Base-by-base conservation (phyloP, 169 alveolate species). In the Plasmodium billcollinsi region DNA sequence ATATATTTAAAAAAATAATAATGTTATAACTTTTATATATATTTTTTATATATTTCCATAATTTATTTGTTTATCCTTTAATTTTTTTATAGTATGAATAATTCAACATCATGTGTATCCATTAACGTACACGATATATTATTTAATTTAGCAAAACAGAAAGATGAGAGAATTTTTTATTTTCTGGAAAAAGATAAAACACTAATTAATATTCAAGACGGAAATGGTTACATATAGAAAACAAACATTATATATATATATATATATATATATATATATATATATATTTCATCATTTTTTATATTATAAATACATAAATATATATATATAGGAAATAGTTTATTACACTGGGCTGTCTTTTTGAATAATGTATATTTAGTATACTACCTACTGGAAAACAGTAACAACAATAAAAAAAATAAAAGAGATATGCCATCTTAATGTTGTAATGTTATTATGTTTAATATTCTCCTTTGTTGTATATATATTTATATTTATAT, bases 301-400 rank as follows among this genome's bases (percentile, higher is more conserved):
- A 9, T 24, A 11, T 59, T 24, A 24, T 24, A 24, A 24, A 14
- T 15, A 52, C 1, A 59, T 49, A 3, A 29, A 20, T 71, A 26
- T 70, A 9, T 24, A 24, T 72, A 54, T 15, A n/a, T 49, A 80
- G 90, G 90, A 26, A 80, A 80, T 15, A 80, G 70, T 29, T 61
- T 80, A 26, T 72, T 80, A 24, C 90, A 80, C 59, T 80, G 90
- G 90, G 75, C 90, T 2, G 90, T 80, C 26, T 80, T 80, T 39
- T 33, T 80, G 56, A 80, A 67, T 49, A 72, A 67, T 49, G 29
- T 61, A 3, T 80, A 80, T 49, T 47, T 80, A 49, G 69, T 54
- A 26, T 80, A 71, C 59, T 80, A 80, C 56, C 39, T 80, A 71
- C 33, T 80, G 7, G 67, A 80, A 72, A 80, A 80, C n/a, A 45